A percentile compares a stretch with the other conserved stretches of the same genome.
phyloP scores from a whole-genome alignment of 2,329 filamentous ascomycete genomes.

The Periconia sp. region DNA sequence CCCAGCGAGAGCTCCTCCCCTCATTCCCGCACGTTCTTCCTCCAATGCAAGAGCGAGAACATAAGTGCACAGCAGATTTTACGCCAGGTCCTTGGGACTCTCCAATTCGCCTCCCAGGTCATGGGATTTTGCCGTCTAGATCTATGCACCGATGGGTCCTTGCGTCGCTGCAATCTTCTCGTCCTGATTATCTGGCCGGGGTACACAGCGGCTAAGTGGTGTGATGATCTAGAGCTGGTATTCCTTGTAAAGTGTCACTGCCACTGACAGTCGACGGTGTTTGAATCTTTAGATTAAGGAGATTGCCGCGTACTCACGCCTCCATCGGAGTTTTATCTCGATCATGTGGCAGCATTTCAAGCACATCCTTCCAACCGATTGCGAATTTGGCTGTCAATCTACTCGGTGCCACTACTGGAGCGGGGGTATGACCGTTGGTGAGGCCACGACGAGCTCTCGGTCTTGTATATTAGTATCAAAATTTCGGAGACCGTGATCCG shows the following conservation, averaged over 20 bases:
- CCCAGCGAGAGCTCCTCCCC: constrained; percentile 1
- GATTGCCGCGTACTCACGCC: no score
- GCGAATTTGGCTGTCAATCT: neutral
- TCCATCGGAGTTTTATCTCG: no score
- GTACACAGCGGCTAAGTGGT: neutral
- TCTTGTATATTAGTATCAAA: neutral
- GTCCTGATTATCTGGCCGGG: neutral
- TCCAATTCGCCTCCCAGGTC: neutral
- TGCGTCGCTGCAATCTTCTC: neutral
- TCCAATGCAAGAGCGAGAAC: constrained; percentile 8
- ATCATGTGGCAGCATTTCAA: neutral
- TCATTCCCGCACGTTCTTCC: constrained; percentile 7
- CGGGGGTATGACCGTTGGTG: neutral
- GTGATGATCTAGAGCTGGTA: neutral
- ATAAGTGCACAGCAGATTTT: constrained; percentile 11
- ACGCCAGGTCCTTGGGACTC: constrained; percentile 20
- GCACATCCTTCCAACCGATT: neutral
- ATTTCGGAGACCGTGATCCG: neutral
- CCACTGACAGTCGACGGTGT: no score
- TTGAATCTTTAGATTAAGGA: neutral
- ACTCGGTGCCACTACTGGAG: neutral
- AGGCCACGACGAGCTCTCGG: neutral
- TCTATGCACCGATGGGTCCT: neutral
- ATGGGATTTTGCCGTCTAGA: neutral
- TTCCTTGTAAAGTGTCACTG: neutral